Base-by-base conservation (phyloP, 768 basidiomycete species). In the Lentinula boryana region DNA sequence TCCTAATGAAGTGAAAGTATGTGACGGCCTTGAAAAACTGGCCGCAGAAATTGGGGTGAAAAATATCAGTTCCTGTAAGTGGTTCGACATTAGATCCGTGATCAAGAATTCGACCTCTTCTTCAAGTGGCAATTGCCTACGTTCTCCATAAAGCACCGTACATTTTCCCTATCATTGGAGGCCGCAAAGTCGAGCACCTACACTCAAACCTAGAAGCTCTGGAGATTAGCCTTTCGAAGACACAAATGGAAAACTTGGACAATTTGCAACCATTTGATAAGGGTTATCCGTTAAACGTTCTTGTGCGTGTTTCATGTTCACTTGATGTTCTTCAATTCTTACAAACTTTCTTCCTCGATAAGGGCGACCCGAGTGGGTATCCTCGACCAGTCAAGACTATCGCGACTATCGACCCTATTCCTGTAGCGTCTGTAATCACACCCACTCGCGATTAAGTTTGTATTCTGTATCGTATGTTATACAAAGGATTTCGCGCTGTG, bases 41-140 rank as follows among this genome's bases (percentile, higher is more conserved):
- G 82, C 83, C 2, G 64, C 65, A n/a, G 78, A 84, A 63, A 72
- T 84, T 7, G 83, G 83, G 0, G 76, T 76, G 2, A 74, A 80
- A 64, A 69, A 69, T 56, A 73, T 85, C 63, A 78, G 76, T 5
- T 70, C 84, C 27, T 77, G 81, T 81, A 60, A 62, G 73, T 68
- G 23, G 7, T 21, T 21, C n/a, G 5, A 3, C 33, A 48, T 38
- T 27, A 60, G 13, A 27, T 32, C 13, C 2, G 5, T 27, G 6
- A 40, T 18, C 23, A 40, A 12, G 21, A 31, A 44, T 56, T 8
- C 8, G 1, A 16, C 18, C n/a, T 32, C 9, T 0, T 2, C 55
- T 60, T 21, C 12, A 58, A 67, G 76, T 79, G 10, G 78, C 78
- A 13, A 75, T 80, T 56, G 74, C 75, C 15, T 78, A 76, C 54